phyloP scores from a whole-genome alignment of 208 protist genomes.

The Strigomonas oncopelti region DNA sequence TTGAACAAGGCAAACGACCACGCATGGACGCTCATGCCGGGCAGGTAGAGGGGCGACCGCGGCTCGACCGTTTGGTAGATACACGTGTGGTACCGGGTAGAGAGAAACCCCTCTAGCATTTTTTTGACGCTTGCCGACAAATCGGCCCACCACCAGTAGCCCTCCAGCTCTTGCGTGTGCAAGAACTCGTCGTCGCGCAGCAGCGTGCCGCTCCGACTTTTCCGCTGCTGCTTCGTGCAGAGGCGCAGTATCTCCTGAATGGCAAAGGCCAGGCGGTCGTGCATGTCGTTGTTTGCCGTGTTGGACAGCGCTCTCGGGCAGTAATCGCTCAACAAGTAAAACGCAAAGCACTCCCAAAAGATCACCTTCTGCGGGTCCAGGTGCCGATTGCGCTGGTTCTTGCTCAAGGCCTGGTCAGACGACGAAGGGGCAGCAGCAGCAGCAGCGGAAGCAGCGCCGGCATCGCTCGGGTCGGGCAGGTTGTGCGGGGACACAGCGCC shows the following conservation, averaged over 20 bases:
- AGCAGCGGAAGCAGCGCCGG: slow-evolving; percentile 26
- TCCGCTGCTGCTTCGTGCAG: slow-evolving; percentile 51
- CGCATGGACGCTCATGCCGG: slow-evolving; percentile 39
- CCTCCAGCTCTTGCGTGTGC: slow-evolving; percentile 65
- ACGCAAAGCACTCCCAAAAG: slow-evolving; percentile 63
- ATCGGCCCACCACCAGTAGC: slow-evolving; percentile 74
- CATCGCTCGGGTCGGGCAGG: not conserved
- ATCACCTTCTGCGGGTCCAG: slow-evolving; percentile 41
- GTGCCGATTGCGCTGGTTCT: not conserved
- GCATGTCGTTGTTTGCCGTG: slow-evolving; percentile 71
- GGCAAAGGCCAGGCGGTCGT: slow-evolving; percentile 81
- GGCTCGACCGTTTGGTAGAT: slow-evolving; percentile 40
- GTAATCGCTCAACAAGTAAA: slow-evolving; percentile 63
- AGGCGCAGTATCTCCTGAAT: slow-evolving; percentile 82
- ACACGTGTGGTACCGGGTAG: slow-evolving; percentile 57
- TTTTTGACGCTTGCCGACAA: slow-evolving; percentile 49
- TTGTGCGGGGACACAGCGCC: slow-evolving; percentile 43
- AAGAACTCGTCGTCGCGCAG: slow-evolving; percentile 46
- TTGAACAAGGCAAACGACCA: slow-evolving; percentile 79
- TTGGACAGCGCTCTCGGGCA: slow-evolving; percentile 70
- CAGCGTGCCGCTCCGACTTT: slow-evolving; percentile 21
- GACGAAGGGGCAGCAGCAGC: too few species aligned
- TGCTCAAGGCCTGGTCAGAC: too few species aligned
- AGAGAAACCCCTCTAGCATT: slow-evolving; percentile 72
- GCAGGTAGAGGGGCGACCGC: slow-evolving; percentile 58